Evolutionary conservation across 768 basidiomycete genomes (phyloP).

Genomic region (Leccinum arenicola): DNA sequence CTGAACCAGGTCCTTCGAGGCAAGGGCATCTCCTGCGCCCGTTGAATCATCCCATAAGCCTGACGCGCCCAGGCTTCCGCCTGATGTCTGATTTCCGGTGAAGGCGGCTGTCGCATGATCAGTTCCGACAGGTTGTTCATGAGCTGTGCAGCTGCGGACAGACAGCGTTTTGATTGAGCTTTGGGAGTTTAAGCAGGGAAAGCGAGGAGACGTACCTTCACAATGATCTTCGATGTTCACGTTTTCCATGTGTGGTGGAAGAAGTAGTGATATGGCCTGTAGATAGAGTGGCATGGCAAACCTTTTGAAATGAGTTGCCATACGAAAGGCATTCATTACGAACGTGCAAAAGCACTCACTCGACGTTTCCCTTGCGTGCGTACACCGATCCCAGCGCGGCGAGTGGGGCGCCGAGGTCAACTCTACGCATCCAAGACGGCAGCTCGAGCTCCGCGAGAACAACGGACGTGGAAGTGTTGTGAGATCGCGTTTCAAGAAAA

Average conservation of each 20-base stretch:
- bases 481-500: slow-evolving; percentile 5
- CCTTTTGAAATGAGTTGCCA: slow-evolving; percentile 31
- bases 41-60: slow-evolving; percentile 37
- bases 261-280: slow-evolving; percentile 59
- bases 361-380: slow-evolving; percentile 49
- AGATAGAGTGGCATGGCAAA: slow-evolving; percentile 65
- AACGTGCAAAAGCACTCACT: slow-evolving; percentile 22
- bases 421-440: slow-evolving; percentile 57
- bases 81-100: slow-evolving; percentile 35
- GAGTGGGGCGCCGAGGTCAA: slow-evolving; percentile 65
- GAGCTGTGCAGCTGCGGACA: slow-evolving; percentile 40
- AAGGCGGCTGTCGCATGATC: slow-evolving; percentile 36
- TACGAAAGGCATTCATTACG: background rate
- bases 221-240: slow-evolving; percentile 50
- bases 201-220: slow-evolving; percentile 42
- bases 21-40: slow-evolving; percentile 18
- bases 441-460: slow-evolving; percentile 52
- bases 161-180: background rate
- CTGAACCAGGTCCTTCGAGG: slow-evolving; percentile 21
- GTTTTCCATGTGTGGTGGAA: slow-evolving; percentile 38
- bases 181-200: background rate
- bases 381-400: slow-evolving; percentile 67
- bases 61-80: slow-evolving; percentile 65
- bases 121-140: slow-evolving; percentile 49
- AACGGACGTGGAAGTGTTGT: slow-evolving; percentile 10